Evolutionary conservation across 495 filamentous ascomycete species (phyloP).

Genomic region (Terfezia boudieri): DNA sequence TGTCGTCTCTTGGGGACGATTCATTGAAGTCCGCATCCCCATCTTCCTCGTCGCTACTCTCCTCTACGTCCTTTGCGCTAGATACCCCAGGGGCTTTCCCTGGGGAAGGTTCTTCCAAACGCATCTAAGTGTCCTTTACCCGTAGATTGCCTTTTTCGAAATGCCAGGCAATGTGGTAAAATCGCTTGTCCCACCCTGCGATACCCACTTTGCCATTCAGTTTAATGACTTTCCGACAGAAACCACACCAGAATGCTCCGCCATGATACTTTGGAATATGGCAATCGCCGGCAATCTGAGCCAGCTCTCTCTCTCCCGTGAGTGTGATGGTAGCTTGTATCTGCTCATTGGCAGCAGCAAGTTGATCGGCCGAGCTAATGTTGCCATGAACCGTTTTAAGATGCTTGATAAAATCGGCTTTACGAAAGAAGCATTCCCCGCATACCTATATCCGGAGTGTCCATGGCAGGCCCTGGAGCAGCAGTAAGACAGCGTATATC

Average conservation of each 20-base stretch:
- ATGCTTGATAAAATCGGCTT: slow-evolving; percentile 39
- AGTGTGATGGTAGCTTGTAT: slow-evolving; percentile 44
- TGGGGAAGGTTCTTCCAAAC: slow-evolving; percentile 11
- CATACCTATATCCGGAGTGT: slow-evolving; percentile 25
- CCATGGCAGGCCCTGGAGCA: not conserved
- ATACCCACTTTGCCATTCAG: slow-evolving; percentile 26
- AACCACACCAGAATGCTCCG: slow-evolving; percentile 66
- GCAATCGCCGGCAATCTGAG: not conserved
- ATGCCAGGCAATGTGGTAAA: slow-evolving; percentile 74
- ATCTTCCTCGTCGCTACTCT: not conserved
- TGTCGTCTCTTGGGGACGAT: too few relatives aligned
- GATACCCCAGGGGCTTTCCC: slow-evolving; percentile 19
- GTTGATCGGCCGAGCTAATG: slow-evolving; percentile 22
- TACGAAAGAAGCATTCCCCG: slow-evolving; percentile 35
- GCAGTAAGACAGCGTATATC: slow-evolving; percentile 15
- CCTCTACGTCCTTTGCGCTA: slow-evolving; percentile 21
- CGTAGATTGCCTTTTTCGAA: slow-evolving; percentile 27
- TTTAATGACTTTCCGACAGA: slow-evolving; percentile 39
- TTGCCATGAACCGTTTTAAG: slow-evolving; percentile 32
- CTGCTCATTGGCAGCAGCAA: slow-evolving; percentile 19
- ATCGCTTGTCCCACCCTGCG: slow-evolving; percentile 50
- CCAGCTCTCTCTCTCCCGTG: slow-evolving; percentile 18
- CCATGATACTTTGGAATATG: not conserved
- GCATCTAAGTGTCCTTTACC: slow-evolving; percentile 25
- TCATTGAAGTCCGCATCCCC: not conserved